These are phyloP conservation scores for Aureobasidium sp. DNA, from an alignment of 2,329 filamentous ascomycete genomes.

Conservation along the genomic window DNA sequence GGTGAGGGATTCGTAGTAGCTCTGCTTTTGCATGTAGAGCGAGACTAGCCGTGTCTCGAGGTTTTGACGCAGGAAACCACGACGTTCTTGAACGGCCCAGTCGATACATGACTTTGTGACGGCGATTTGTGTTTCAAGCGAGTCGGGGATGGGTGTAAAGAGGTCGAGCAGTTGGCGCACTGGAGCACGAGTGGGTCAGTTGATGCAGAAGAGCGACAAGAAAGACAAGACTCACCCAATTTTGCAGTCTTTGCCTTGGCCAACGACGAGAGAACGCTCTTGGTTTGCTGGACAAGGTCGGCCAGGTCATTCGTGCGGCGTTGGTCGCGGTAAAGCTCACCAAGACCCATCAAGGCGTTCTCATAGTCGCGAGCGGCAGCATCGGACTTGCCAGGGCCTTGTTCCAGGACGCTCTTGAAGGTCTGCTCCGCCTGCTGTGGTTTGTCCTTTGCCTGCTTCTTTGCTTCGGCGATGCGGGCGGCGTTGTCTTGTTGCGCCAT, in stretches of 20 bases:
- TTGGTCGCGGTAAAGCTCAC: conserved; percentile 86
- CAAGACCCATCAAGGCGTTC: conserved; percentile 75
- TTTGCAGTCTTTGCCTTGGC: conserved; percentile 99
- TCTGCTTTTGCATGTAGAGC: conserved; percentile 94
- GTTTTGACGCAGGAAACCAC: conserved; percentile 94
- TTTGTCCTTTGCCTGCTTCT: conserved; percentile 72
- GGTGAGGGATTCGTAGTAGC: conserved; percentile 92
- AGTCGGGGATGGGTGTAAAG: conserved; percentile 88
- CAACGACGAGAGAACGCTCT: conserved; percentile 87
- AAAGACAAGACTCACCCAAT: conserved; percentile 58
- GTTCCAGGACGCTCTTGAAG: conserved; percentile 84
- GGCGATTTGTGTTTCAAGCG: conserved; percentile 84
- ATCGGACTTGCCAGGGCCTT: conserved; percentile 77
- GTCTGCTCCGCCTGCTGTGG: conserved; percentile 76
- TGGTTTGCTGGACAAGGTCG: conserved; percentile 80
- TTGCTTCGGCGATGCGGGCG: conserved; percentile 77
- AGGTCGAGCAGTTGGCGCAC: conserved; percentile 95
- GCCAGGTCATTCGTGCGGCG: conserved; percentile 78
- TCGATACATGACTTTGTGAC: conserved; percentile 99
- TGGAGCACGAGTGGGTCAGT: conserved; percentile 33
- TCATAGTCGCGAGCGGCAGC: conserved; percentile 87
- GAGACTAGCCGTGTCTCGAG: conserved; percentile 91
- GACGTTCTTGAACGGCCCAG: conserved; percentile 91
- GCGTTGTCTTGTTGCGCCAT: conserved; percentile 49
- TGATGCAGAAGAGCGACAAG: not conserved